Evolutionary conservation across 2,329 filamentous ascomycete species (phyloP).

Genomic region (Domatiomyces globalis): DNA sequence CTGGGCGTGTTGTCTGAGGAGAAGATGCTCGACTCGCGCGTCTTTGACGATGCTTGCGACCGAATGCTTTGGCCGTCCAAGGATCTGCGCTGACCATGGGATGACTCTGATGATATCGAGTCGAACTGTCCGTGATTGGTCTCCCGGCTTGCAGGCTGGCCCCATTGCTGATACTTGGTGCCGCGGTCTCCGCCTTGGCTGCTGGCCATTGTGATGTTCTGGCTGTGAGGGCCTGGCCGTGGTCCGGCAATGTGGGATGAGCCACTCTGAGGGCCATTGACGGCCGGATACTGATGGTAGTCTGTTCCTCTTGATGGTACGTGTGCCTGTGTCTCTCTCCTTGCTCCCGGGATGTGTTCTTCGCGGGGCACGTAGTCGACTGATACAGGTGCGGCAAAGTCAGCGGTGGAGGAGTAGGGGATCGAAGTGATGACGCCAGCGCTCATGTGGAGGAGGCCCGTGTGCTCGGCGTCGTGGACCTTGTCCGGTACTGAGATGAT

Average conservation of each 20-base stretch:
- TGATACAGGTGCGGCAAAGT: constrained; percentile 55
- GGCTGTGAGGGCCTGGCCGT: constrained; percentile 43
- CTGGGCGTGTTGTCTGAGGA: constrained; percentile 39
- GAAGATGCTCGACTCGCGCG: constrained; percentile 42
- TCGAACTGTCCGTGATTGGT: constrained; percentile 48
- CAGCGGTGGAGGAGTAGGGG: constrained; percentile 62
- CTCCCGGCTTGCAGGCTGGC: constrained; percentile 43
- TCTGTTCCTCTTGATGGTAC: constrained; percentile 71
- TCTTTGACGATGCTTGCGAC: constrained; percentile 45
- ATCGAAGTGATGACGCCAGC: constrained; percentile 78
- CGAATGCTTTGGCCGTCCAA: constrained; percentile 53
- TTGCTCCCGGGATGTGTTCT: constrained; percentile 41
- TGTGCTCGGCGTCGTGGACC: constrained; percentile 42
- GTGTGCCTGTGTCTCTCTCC: constrained; percentile 64
- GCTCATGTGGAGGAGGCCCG: constrained; percentile 58
- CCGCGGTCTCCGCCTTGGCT: constrained; percentile 54
- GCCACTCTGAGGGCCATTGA: constrained; percentile 36
- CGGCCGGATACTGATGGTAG: constrained; percentile 78
- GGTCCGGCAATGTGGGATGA: constrained; percentile 47
- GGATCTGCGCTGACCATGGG: constrained; percentile 41
- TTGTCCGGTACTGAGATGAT: constrained; percentile 49
- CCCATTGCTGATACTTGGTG: constrained; percentile 67
- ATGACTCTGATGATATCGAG: constrained; percentile 42
- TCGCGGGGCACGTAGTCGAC: constrained; percentile 58
- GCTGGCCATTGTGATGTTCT: constrained; percentile 52